Base-by-base conservation (phyloP, 1,139 yeast genomes). In the Candida sp. region DNA sequence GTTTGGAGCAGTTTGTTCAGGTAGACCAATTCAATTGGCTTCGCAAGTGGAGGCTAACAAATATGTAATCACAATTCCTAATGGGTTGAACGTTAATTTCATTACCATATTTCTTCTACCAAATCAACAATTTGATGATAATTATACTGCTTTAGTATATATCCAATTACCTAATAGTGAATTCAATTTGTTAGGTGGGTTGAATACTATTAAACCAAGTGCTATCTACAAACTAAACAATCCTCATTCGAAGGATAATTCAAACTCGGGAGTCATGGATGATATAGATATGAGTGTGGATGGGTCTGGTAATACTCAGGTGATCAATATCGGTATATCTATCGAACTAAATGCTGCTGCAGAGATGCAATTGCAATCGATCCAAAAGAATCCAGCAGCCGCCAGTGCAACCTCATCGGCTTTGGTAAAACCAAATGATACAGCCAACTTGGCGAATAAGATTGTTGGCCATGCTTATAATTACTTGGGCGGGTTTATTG, bases 401-500 rank as follows among this genome's bases (percentile, higher is more conserved):
- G n/a, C 56, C 5, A 39, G 53, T 2, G 23, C 40, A 23, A 38
- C 52, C 53, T 44, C 52, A 1, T 36, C 42, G 11, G 48, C 52
- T 1, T 55, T 57, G 2, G 45, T 46, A 32, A 47, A 51, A 25
- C 64, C 68, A 5, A 56, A 50, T 58, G 62, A 64, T 47, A 61
- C 74, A 4, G 75, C 75, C 5, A 76, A 73, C 5, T 63, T 91
- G 47, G 97, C 98, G 1, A 88, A 87, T 50, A 87, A 87, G 58
- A 89, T 93, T 46, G 95, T 93, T 23, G 84, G 84, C 27, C 89
- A 93, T 63, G 97, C 97, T 1, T 93, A 91, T 64, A 91, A 93
- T 59, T 93, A 81, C 58, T 66, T 93, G 47, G 82, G 95, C 1
- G 87, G 98, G 22, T 93, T 91, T 58, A 77, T 90, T 11, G 96